phyloP scores from a whole-genome alignment of 1,284 basidiomycete species.

The Moesziomyces globuligerus region DNA sequence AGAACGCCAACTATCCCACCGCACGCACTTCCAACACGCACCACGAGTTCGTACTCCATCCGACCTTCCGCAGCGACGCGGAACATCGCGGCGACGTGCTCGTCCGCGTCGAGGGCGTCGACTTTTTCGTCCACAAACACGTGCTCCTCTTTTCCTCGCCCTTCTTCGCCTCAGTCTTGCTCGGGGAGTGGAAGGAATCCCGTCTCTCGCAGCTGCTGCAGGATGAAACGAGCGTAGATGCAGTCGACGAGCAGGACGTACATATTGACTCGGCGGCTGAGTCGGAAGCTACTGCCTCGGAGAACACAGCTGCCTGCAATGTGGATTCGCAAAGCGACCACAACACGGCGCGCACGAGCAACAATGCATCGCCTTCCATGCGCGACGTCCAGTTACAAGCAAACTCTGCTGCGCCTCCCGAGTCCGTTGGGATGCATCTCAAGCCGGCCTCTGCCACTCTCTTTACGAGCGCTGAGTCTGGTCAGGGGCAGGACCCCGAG shows the following conservation, averaged over 20 bases:
- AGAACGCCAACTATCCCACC: neutral
- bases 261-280: neutral
- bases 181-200: slow-evolving; percentile 48
- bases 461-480: neutral
- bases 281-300: neutral
- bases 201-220: slow-evolving; percentile 12
- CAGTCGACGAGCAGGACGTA: neutral
- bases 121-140: slow-evolving; percentile 54
- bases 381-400: neutral
- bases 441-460: neutral
- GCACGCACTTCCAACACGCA: neutral
- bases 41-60: slow-evolving; percentile 25
- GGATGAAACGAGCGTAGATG: neutral
- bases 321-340: neutral
- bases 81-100: slow-evolving; percentile 48
- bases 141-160: slow-evolving; percentile 47
- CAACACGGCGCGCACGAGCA: neutral
- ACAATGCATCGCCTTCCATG: neutral
- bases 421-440: neutral
- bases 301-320: neutral
- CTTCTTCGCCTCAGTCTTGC: slow-evolving; percentile 46
- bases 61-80: slow-evolving; percentile 37
- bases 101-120: slow-evolving; percentile 38
- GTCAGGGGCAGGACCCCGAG: neutral
- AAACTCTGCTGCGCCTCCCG: neutral